Evolutionary conservation across 768 basidiomycete species (phyloP), one percentile per base, ranked within the genome.

Genomic region (Inosperma sp.): DNA sequence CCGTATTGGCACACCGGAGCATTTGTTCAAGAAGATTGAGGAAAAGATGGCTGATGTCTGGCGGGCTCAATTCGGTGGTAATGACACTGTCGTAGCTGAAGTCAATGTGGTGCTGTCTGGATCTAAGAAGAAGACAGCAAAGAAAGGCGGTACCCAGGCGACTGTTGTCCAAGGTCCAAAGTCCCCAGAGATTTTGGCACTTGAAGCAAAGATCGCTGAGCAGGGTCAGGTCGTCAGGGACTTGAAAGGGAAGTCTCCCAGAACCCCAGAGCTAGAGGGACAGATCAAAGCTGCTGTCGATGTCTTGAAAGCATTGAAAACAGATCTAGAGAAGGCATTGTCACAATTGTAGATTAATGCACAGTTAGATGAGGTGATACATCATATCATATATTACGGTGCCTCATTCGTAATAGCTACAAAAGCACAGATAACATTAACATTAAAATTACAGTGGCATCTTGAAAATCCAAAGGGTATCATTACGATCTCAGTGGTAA

Each of bases 11-110:
- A 81, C 78, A 52, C 90, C 96, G 4, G 90, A 80, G 39, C 87
- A 97, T 68, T 69, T 99, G 54, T 99, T 99, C 75, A 90, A 86
- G 71, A 86, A 82, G 66, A 96, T 99, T 53, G 92, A 96, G 52
- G 90, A 95, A 61, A 85, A 80, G 63, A 86, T 85, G 85, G 85
- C 84, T 21, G 86, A 92, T 25, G 77, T 80, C 5, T 98, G 88
- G 86, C 78, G 84, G 58, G 68, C 67, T 40, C 82, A 81, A 65
- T 99, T 93, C 59, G 86, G 86, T 3, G 95, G 95, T 7, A 63
- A 59, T 8, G 77, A 72, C 57, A 69, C 63, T 22, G 6, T 14
- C 39, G 44, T 8, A 22, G 36, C 64, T 58, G 72, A 78, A 53
- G 72, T 71, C 47, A 65, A 72, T 21, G 74, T 71, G 50, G 70